phyloP scores from a whole-genome alignment of 768 basidiomycete genomes.

The Hygrocybe coccinea region DNA sequence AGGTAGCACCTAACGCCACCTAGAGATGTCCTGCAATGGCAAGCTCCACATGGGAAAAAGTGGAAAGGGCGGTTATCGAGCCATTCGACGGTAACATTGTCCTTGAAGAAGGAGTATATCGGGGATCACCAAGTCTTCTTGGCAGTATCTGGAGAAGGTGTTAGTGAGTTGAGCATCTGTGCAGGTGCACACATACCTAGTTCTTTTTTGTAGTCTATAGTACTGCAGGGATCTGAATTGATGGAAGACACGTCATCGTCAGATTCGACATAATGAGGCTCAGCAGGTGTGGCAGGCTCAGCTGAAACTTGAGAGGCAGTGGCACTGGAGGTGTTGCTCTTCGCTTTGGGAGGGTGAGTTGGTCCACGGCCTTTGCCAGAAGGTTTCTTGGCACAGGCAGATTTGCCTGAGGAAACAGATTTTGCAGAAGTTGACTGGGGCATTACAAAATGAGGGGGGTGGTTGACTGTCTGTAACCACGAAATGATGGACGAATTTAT shows the following conservation, averaged over 20 bases:
- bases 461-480: background rate
- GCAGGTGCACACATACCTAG: background rate
- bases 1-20: constrained; percentile 13
- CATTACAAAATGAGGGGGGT: background rate
- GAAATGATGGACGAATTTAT: background rate
- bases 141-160: constrained; percentile 11
- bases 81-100: constrained; percentile 15
- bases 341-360: background rate
- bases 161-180: background rate
- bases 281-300: background rate
- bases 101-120: constrained; percentile 26
- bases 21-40: constrained; percentile 11
- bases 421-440: background rate
- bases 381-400: background rate
- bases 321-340: background rate
- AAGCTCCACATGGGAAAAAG: constrained; percentile 21
- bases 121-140: constrained; percentile 24
- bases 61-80: constrained; percentile 14
- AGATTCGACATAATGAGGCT: background rate
- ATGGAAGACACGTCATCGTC: background rate
- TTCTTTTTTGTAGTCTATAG: background rate
- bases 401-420: background rate
- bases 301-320: background rate
- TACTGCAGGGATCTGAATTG: background rate
- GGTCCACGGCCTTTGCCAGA: background rate